A percentile compares a stretch with the other conserved stretches of the same genome.
Evolutionary conservation across 345 rosid genomes (phyloP).

Genomic region (Euphorbia lathyris): DNA sequence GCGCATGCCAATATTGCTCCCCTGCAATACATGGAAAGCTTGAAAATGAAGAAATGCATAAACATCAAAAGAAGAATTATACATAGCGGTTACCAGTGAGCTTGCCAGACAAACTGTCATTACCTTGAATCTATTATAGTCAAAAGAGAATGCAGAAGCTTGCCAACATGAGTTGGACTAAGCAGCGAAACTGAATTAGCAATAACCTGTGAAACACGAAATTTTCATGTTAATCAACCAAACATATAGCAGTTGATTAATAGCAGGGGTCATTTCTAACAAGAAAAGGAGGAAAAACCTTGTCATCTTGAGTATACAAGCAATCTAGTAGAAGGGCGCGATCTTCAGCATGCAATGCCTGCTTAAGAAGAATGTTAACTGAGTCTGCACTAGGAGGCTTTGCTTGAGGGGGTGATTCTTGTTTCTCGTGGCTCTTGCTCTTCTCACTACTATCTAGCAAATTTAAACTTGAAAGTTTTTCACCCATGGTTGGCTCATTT

Average conservation of each 20-base stretch:
- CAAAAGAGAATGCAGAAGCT: conserved; percentile 66
- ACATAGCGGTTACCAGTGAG: background rate
- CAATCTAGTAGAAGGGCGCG: conserved; percentile 84
- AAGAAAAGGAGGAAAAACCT: conserved; percentile 40
- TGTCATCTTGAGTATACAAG: conserved; percentile 80
- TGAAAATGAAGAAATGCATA: background rate
- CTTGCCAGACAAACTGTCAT: background rate
- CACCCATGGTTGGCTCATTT: conserved; percentile 92
- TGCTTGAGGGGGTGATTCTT: conserved; percentile 28
- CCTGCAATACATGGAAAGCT: conserved; percentile 40
- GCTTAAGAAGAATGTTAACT: conserved; percentile 72
- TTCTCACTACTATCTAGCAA: conserved; percentile 35
- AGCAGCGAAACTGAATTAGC: conserved; percentile 68
- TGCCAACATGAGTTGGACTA: conserved; percentile 72
- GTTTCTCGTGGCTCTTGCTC: conserved; percentile 27
- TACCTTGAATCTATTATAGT: conserved; percentile 83
- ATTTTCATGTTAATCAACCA: background rate
- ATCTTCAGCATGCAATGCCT: conserved; percentile 87
- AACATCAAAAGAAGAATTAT: background rate
- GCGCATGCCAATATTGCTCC: conserved; percentile 86
- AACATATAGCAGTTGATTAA: background rate
- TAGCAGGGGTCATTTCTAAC: background rate
- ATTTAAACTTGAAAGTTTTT: conserved; percentile 63
- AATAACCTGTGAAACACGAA: conserved; percentile 57
- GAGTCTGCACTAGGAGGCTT: conserved; percentile 94